Conservation (phyloP, 257 asterid genomes). For the Paulownia fortunei region DNA sequence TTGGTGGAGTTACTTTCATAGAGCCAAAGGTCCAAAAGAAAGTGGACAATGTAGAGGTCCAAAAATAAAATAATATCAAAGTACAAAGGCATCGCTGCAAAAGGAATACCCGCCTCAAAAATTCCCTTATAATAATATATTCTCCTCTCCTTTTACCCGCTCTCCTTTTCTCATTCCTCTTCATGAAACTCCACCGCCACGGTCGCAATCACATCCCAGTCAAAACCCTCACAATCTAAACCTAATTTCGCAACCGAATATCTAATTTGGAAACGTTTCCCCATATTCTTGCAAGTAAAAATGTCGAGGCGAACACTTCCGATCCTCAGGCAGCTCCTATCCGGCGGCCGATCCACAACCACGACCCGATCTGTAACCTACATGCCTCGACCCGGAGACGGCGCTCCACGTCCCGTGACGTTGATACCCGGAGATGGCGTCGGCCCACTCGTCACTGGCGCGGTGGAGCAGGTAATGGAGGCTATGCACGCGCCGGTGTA, state of each 20-base stretch:
- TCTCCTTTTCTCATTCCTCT: conserved; percentile 7
- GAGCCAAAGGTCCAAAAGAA: neutral
- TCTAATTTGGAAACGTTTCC: neutral
- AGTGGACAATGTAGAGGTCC: neutral
- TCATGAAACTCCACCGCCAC: conserved; percentile 17
- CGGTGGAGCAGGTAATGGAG: conserved; percentile 96
- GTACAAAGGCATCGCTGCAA: neutral
- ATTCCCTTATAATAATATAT: neutral
- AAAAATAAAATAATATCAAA: neutral
- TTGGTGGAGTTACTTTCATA: neutral
- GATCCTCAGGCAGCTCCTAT: conserved; percentile 43
- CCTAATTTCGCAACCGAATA: neutral
- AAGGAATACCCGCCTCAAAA: neutral
- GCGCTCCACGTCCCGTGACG: conserved; percentile 81
- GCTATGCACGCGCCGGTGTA: conserved; percentile 96
- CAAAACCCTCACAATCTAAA: conserved; percentile 13
- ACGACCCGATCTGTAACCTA: conserved; percentile 87
- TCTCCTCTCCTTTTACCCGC: conserved; percentile 12
- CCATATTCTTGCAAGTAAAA: neutral
- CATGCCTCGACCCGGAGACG: conserved; percentile 98
- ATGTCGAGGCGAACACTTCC: conserved; percentile 60
- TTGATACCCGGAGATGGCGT: conserved; percentile 95
- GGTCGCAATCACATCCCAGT: conserved; percentile 7
- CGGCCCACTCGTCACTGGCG: conserved; percentile 94
- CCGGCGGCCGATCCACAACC: conserved; percentile 35